Base-by-base conservation (phyloP, 1,284 basidiomycete species). In the Agroathelia rolfsii region DNA sequence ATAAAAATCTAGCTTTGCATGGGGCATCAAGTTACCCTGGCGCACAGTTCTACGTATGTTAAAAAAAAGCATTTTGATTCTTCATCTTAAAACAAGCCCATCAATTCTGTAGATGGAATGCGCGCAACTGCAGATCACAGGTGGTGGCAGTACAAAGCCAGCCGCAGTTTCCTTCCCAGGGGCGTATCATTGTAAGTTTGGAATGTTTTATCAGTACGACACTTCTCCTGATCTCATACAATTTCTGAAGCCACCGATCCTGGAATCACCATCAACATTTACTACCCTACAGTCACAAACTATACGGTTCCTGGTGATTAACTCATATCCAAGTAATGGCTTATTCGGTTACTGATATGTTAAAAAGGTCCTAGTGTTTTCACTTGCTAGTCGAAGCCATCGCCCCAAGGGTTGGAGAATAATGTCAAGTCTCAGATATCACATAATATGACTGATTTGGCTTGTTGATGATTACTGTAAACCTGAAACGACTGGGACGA, bases 71-170 rank as follows among this genome's bases (percentile, higher is more conserved):
- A n/a, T n/a, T n/a, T n/a, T n/a, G n/a, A n/a, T n/a, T n/a, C n/a
- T n/a, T n/a, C n/a, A n/a, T n/a, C n/a, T n/a, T n/a, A n/a, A n/a
- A n/a, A n/a, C n/a, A n/a, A n/a, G n/a, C n/a, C n/a, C n/a, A n/a
- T n/a, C n/a, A n/a, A n/a, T n/a, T n/a, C n/a, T 28, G 17, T 33
- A 69, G 64, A 66, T 68, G 66, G 64, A 67, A 45, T 69, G 65
- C 32, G 65, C 64, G n/a, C 66, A 69, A 41, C 47, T 71, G 31
- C 43, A 62, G 35, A 62, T 71, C 34, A 68, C 64, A n/a, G 67
- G 67, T n/a, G 66, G 68, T 3, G 66, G 66, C 16, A 63, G 45
- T 39, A 54, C 58, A 2, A 47, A 49, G 15, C 66, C 67, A 4
- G 55, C 63, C 6, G 67, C 64, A 8, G 66, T 69, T 28, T 55